Conservation (phyloP, 2,329 filamentous ascomycete species). For the Cordyceps cateniannulata region DNA sequence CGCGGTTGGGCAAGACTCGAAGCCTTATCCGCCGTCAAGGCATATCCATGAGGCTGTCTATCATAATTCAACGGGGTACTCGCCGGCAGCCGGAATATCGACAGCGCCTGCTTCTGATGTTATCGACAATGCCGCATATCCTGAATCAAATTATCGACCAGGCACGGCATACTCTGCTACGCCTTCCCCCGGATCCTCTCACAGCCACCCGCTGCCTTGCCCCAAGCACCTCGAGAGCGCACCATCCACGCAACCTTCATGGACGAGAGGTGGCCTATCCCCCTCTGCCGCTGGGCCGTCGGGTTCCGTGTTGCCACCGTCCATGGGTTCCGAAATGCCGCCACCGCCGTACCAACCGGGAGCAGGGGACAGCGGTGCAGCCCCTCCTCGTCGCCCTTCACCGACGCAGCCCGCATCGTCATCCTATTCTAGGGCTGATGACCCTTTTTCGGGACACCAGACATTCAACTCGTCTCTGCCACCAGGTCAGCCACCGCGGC, state of each 20-base stretch:
- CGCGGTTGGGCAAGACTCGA: background rate
- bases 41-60: background rate
- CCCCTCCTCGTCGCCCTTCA: background rate
- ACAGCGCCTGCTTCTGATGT: background rate
- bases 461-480: background rate
- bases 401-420: background rate
- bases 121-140: conserved; percentile 4
- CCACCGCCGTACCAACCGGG: conserved; percentile 1
- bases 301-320: background rate
- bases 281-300: background rate
- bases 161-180: conserved; percentile 2
- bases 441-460: background rate
- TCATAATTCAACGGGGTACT: background rate
- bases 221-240: background rate
- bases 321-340: background rate
- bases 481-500: background rate
- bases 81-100: background rate
- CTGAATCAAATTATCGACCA: conserved; percentile 2
- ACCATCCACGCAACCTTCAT: background rate
- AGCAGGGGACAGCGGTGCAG: background rate
- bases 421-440: background rate
- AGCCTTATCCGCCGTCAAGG: background rate
- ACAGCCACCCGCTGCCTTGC: background rate
- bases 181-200: background rate
- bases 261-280: background rate